Conservation (phyloP, 192 early-diverging fungal genomes). For the Coemansia sp. region DNA sequence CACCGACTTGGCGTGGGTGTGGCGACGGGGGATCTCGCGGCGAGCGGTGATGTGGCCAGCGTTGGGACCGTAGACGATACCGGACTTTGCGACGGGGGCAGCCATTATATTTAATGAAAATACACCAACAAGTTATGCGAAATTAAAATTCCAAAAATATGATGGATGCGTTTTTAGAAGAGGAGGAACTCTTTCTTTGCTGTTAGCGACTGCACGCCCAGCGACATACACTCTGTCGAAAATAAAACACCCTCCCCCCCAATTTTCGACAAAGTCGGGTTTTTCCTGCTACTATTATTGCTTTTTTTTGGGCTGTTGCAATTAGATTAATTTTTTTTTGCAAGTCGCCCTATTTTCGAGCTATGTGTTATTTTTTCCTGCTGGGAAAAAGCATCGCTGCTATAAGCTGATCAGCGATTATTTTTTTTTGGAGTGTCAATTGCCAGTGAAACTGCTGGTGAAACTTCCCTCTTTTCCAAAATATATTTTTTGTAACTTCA, state of each 20-base stretch:
- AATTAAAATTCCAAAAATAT: constrained; percentile 1
- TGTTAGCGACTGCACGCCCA: not conserved
- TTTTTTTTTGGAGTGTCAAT: constrained; percentile 2
- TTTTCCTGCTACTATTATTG: too few species aligned
- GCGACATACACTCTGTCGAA: too few species aligned
- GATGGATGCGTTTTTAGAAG: constrained; percentile 16
- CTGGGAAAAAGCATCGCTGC: not conserved
- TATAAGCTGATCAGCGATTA: not conserved
- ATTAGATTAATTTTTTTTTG: not conserved
- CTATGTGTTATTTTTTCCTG: not conserved
- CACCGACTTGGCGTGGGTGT: constrained; percentile 39
- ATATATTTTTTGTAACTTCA: constrained; percentile 10
- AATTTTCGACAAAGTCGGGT: too few species aligned
- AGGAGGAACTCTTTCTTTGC: not conserved
- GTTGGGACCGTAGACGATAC: constrained; percentile 88
- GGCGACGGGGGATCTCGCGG: constrained; percentile 38
- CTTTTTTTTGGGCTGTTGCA: too few species aligned
- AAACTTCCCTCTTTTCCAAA: constrained; percentile 12
- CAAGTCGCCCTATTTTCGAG: too few species aligned
- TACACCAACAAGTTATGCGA: not conserved
- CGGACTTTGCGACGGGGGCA: constrained; percentile 66
- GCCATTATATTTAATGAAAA: constrained; percentile 49
- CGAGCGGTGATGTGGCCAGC: constrained; percentile 86
- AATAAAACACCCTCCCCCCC: too few species aligned
- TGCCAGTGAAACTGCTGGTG: not conserved